Conservation (phyloP, 1,139 yeast genomes). For the Lipomyces yarrowii region DNA sequence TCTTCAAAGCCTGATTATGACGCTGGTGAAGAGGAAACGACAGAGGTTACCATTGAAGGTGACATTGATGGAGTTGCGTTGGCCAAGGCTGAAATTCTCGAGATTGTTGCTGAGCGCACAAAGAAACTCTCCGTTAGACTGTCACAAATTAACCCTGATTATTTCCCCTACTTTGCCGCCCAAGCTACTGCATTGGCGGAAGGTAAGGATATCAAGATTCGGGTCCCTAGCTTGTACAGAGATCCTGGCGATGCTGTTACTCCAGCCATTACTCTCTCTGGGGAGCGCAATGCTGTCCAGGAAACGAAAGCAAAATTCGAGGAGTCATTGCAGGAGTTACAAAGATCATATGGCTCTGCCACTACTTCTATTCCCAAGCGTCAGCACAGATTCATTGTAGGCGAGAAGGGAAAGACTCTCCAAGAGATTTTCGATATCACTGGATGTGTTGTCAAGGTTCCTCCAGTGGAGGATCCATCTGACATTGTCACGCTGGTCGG, state of each 20-base stretch:
- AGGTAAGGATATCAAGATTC: constrained; percentile 43
- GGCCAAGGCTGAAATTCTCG: constrained; percentile 70
- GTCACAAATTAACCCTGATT: constrained; percentile 46
- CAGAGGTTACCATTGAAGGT: constrained; percentile 73
- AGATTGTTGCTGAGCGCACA: constrained; percentile 63
- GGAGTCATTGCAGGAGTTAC: constrained; percentile 49
- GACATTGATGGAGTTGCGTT: constrained; percentile 79
- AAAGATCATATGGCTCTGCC: constrained; percentile 42
- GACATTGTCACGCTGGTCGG: constrained; percentile 53
- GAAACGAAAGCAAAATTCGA: constrained; percentile 54
- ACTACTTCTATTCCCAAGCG: constrained; percentile 53
- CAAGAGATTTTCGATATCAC: constrained; percentile 53
- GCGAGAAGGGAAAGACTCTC: constrained; percentile 36
- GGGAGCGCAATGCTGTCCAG: constrained; percentile 64
- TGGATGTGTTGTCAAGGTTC: constrained; percentile 67
- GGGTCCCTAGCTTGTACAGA: constrained; percentile 38
- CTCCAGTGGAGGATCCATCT: constrained; percentile 47
- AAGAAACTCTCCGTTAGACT: constrained; percentile 39
- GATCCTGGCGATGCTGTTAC: constrained; percentile 32
- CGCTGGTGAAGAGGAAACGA: constrained; percentile 53
- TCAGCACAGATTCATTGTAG: constrained; percentile 53
- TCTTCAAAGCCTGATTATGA: constrained; percentile 28
- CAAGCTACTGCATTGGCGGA: constrained; percentile 25
- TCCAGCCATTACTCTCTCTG: constrained; percentile 52
- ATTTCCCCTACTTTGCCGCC: constrained; percentile 39